Evolutionary conservation across 805 yeast species (phyloP).

Genomic region (Blastobotrys terrestris): DNA sequence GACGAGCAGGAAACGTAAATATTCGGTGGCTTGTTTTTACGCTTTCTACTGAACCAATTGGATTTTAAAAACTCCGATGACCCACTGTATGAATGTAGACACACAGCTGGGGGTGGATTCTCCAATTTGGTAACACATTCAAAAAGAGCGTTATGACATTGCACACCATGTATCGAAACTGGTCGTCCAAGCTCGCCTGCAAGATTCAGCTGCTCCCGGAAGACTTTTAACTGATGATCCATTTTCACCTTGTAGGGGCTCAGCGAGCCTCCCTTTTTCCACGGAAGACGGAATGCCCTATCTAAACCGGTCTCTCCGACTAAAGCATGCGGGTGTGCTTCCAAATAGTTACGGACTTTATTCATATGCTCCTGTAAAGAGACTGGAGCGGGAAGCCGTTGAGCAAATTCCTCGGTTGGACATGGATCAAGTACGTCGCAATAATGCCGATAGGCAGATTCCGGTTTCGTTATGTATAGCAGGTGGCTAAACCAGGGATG

Average conservation of each 20-base stretch:
- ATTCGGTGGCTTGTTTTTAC: conserved; percentile 12
- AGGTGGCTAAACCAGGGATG: conserved; percentile 92
- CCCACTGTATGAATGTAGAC: conserved; percentile 85
- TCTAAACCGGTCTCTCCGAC: conserved; percentile 94
- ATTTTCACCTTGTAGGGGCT: conserved; percentile 50
- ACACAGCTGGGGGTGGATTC: conserved; percentile 35
- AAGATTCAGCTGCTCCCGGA: conserved; percentile 44
- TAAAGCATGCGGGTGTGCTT: conserved; percentile 34
- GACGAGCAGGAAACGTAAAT: conserved; percentile 51
- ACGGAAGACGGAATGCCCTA: conserved; percentile 63
- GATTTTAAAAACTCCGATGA: conserved; percentile 49
- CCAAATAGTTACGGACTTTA: conserved; percentile 32
- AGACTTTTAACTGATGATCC: conserved; percentile 57
- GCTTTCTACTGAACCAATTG: conserved; percentile 19
- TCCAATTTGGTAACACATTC: conserved; percentile 34
- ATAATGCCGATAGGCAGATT: conserved; percentile 51
- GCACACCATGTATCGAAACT: conserved; percentile 80
- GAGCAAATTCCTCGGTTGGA: conserved; percentile 36
- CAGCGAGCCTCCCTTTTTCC: conserved; percentile 38
- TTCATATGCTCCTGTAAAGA: conserved; percentile 34
- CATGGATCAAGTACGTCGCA: conserved; percentile 38
- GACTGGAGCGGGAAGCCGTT: conserved; percentile 57
- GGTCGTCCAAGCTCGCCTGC: conserved; percentile 47
- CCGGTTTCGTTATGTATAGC: conserved; percentile 34
- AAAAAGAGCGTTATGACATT: conserved; percentile 58